Percentiles rank a stretch among this genome's conserved stretches.
Conservation (phyloP, 352 stramenopile genomes). For the Discostella stelligera region DNA sequence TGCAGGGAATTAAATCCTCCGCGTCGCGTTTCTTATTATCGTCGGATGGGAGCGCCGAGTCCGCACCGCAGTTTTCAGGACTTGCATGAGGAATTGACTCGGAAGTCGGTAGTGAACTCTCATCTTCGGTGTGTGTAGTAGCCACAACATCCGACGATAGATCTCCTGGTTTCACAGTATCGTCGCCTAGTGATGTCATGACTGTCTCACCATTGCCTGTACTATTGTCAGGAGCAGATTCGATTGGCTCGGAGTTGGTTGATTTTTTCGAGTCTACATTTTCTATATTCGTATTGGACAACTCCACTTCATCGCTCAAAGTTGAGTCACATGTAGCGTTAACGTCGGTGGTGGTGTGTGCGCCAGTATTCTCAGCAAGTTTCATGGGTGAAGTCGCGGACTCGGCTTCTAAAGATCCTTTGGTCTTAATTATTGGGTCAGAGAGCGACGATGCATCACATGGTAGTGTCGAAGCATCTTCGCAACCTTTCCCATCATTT, state of each 20-base stretch:
- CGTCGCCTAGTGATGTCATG: background rate
- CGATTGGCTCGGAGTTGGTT: background rate
- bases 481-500: background rate
- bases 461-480: background rate
- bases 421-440: background rate
- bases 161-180: background rate
- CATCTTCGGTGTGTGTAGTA: background rate
- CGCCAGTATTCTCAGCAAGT: background rate
- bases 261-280: background rate
- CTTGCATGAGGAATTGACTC: background rate
- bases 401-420: background rate
- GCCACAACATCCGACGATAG: background rate
- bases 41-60: background rate
- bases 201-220: background rate
- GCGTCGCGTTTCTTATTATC: background rate
- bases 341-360: background rate
- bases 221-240: background rate
- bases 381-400: background rate
- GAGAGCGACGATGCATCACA: background rate
- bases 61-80: background rate
- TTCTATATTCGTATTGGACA: background rate
- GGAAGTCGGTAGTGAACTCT: background rate
- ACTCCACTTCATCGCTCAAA: background rate
- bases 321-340: background rate
- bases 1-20: background rate